These are phyloP conservation scores for Pseudognaphalium luteoalbum DNA, from an alignment of 129 eudicot genomes.

Conservation along the genomic window DNA sequence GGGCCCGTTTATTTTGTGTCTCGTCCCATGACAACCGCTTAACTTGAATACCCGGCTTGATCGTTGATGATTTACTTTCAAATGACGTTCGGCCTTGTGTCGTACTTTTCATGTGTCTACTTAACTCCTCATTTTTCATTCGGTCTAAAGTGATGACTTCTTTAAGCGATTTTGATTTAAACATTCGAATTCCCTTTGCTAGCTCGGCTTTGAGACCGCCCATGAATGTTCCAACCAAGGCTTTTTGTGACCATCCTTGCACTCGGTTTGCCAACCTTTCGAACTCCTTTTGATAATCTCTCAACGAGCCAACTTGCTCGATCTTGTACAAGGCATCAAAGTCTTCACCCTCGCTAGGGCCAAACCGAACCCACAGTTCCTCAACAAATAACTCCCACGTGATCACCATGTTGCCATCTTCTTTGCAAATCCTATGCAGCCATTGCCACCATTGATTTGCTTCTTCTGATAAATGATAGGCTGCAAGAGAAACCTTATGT, in stretches of 20 bases:
- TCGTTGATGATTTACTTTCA: too few relatives aligned
- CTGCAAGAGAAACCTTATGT: too few relatives aligned
- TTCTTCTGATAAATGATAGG: too few relatives aligned
- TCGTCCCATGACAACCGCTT: too few relatives aligned
- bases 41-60: too few relatives aligned
- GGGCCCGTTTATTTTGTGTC: too few relatives aligned
- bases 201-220: neutral
- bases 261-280: neutral
- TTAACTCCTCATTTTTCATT: neutral
- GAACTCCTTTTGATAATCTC: neutral
- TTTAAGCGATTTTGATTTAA: too few relatives aligned
- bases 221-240: neutral
- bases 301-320: neutral
- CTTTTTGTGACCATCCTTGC: neutral
- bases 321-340: neutral
- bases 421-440: neutral
- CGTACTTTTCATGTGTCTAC: too few relatives aligned
- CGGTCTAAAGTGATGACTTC: neutral
- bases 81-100: too few relatives aligned
- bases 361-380: neutral
- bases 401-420: neutral
- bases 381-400: neutral
- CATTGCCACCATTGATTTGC: too few relatives aligned
- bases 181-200: neutral
- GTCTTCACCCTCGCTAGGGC: neutral